phyloP scores from a whole-genome alignment of 1,139 yeast species.

The Yamadazyma diospyri region DNA sequence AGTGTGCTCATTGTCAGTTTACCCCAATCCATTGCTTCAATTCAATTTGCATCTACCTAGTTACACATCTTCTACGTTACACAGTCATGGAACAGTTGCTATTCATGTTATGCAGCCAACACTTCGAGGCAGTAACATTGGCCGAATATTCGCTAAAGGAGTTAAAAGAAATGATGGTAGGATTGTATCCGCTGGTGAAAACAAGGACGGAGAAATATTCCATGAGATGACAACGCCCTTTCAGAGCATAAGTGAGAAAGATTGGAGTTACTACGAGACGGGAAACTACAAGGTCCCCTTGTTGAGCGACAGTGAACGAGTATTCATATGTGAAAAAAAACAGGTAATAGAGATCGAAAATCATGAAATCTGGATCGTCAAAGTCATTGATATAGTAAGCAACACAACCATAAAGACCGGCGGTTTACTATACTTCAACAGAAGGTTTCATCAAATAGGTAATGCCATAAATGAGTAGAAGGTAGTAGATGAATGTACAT shows the following conservation, averaged over 20 bases:
- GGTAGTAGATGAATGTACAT: conserved; percentile 1
- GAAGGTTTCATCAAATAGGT: conserved; percentile 61
- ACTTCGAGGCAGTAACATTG: conserved; percentile 46
- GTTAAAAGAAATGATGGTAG: conserved; percentile 23
- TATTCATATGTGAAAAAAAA: conserved; percentile 59
- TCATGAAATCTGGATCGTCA: conserved; percentile 87
- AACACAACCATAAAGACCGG: conserved; percentile 34
- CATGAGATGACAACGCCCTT: conserved; percentile 55
- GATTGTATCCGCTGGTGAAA: conserved; percentile 15
- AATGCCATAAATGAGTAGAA: conserved; percentile 9
- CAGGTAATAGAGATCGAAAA: conserved; percentile 61
- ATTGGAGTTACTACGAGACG: conserved; percentile 23
- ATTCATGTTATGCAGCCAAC: conserved; percentile 73
- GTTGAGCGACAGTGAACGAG: conserved; percentile 54
- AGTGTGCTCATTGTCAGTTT: conserved; percentile 70
- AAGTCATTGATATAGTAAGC: conserved; percentile 49
- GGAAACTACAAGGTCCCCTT: conserved; percentile 45
- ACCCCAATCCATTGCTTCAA: conserved; percentile 71
- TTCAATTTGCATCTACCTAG: conserved; percentile 85
- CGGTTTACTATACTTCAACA: conserved; percentile 62
- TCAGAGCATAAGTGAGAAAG: conserved; percentile 24
- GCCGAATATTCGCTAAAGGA: conserved; percentile 62
- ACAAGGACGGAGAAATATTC: conserved; percentile 36
- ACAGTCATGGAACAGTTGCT: conserved; percentile 54
- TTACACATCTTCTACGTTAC: conserved; percentile 64